phyloP scores from a whole-genome alignment of 2,329 filamentous ascomycete species.

The Calonectria henricotiae region DNA sequence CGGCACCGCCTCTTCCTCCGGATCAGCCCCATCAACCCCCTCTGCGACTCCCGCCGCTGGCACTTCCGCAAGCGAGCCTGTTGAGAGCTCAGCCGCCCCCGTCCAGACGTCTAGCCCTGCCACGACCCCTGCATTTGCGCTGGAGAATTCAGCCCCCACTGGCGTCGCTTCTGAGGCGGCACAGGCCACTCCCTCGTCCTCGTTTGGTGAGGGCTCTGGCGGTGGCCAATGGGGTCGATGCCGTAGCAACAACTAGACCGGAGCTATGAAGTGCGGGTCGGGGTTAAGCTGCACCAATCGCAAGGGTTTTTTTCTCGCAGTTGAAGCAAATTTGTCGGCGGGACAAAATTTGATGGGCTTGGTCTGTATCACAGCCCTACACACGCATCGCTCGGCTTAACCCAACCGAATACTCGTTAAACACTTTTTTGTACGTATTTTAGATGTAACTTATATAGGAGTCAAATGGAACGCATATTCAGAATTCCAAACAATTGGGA shows the following conservation, averaged over 20 bases:
- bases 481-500: not conserved
- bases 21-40: conserved; percentile 2
- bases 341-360: not conserved
- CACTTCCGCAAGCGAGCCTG: not conserved
- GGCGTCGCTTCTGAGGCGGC: not conserved
- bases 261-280: not conserved
- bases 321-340: not conserved
- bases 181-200: conserved; percentile 5
- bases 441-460: not conserved
- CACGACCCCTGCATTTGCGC: not conserved
- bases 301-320: conserved; percentile 11
- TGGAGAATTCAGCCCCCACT: not conserved
- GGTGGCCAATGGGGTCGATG: not conserved
- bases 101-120: not conserved
- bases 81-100: not conserved
- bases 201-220: not conserved
- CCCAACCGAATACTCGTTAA: not conserved
- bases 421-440: not conserved
- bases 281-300: not conserved
- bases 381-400: not conserved
- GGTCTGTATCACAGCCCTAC: not conserved
- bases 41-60: conserved; percentile 9
- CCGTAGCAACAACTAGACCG: not conserved
- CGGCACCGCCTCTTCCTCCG: not conserved
- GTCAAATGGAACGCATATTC: not conserved